Conservation (phyloP, 306 rosid species). For the Cucurbita maxima region DNA sequence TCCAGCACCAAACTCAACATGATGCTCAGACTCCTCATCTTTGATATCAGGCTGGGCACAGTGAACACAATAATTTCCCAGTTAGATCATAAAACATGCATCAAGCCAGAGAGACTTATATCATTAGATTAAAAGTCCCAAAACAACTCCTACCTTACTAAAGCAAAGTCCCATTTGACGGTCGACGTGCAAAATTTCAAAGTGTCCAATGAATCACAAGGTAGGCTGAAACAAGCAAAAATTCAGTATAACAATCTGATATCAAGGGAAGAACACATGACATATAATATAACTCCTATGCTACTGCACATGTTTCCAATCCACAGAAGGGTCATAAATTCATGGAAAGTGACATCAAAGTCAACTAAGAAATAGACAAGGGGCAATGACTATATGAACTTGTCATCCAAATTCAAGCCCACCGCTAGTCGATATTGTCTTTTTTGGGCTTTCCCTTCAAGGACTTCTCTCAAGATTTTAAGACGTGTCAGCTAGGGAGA, state of each 20-base stretch:
- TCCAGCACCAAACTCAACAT: conserved; percentile 50
- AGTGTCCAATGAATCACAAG: background rate
- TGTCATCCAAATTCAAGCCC: background rate
- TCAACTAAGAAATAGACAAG: background rate
- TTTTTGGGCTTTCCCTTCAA: too few relatives aligned
- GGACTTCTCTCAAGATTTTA: too few relatives aligned
- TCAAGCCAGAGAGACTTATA: background rate
- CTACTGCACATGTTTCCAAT: background rate
- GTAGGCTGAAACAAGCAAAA: background rate
- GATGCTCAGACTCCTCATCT: conserved; percentile 47
- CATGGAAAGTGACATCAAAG: background rate
- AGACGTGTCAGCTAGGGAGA: too few relatives aligned
- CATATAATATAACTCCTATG: background rate
- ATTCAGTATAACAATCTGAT: background rate
- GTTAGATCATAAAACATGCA: conserved; percentile 9
- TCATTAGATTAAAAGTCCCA: background rate
- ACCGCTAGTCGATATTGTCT: too few relatives aligned
- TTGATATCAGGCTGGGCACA: conserved; percentile 22
- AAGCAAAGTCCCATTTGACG: conserved; percentile 61
- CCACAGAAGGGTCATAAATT: background rate
- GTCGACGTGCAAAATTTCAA: conserved; percentile 16
- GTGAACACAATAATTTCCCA: conserved; percentile 14
- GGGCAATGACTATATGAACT: background rate
- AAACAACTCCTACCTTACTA: conserved; percentile 37
- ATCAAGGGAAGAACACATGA: background rate